Percentiles rank a stretch among this genome's conserved stretches.
Evolutionary conservation across 2,329 filamentous ascomycete genomes (phyloP).

Genomic region (Pseudogymnoascus sp.): DNA sequence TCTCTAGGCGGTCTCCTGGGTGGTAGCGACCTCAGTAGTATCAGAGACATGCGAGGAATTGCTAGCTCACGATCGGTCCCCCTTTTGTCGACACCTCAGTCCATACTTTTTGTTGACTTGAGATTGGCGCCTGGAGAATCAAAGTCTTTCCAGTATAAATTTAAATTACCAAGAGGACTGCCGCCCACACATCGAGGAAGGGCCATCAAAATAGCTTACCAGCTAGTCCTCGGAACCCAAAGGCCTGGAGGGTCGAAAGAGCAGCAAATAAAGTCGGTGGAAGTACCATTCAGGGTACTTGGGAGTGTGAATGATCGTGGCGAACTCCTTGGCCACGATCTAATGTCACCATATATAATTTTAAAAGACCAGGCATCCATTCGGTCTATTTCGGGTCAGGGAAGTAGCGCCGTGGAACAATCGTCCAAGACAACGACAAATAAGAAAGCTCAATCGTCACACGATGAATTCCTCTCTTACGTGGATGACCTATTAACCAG

Average conservation of each 20-base stretch:
- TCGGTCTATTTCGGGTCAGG: constrained; percentile 21
- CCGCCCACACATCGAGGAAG: constrained; percentile 87
- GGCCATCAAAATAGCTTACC: constrained; percentile 89
- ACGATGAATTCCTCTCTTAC: constrained; percentile 66
- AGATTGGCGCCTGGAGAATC: constrained; percentile 83
- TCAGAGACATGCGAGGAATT: constrained; percentile 88
- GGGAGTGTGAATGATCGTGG: constrained; percentile 86
- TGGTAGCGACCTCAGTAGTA: constrained; percentile 78
- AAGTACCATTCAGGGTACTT: constrained; percentile 85
- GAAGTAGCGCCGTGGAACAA: constrained; percentile 16
- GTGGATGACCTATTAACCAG: constrained; percentile 66
- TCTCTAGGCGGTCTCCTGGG: constrained; percentile 85
- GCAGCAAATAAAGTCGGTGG: constrained; percentile 81
- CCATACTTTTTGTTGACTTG: constrained; percentile 89
- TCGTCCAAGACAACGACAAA: constrained; percentile 16
- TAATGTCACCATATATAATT: constrained; percentile 90
- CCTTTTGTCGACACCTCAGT: constrained; percentile 88
- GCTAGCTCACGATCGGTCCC: constrained; percentile 82
- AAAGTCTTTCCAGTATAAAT: constrained; percentile 77
- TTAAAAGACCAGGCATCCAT: constrained; percentile 66
- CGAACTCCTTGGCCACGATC: constrained; percentile 82
- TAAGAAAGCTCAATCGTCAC: constrained; percentile 31
- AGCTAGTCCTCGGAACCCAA: constrained; percentile 85
- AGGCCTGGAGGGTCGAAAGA: constrained; percentile 69
- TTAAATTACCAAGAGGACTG: constrained; percentile 78